Evolutionary conservation across 2,329 filamentous ascomycete genomes (phyloP).

Genomic region (Cladosporium sp.): DNA sequence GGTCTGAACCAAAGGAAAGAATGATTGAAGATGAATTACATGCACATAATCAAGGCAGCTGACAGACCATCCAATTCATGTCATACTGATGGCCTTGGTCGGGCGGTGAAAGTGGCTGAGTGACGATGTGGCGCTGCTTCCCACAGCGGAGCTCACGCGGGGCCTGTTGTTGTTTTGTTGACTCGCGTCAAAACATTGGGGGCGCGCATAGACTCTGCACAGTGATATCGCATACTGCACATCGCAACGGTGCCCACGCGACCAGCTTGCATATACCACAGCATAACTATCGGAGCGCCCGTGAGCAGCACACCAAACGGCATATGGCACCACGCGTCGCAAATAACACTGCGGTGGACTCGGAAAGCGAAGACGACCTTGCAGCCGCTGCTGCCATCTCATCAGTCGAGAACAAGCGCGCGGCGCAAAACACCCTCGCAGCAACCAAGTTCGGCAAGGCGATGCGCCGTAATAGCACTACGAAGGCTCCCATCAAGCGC

Average conservation of each 20-base stretch:
- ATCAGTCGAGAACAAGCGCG: conserved; percentile 18
- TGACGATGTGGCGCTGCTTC: neutral
- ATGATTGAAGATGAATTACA: neutral
- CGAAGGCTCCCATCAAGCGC: conserved; percentile 36
- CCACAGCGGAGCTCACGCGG: neutral
- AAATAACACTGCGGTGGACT: conserved; percentile 17
- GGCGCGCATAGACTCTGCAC: neutral
- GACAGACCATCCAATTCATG: neutral
- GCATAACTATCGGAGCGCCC: neutral
- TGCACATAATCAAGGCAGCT: neutral
- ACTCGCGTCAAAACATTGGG: conserved; percentile 2
- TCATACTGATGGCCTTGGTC: neutral
- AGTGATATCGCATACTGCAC: neutral
- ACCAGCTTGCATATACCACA: neutral
- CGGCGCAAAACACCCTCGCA: conserved; percentile 23
- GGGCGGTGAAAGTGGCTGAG: neutral
- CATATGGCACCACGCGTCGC: conserved; percentile 9
- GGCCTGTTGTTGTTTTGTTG: neutral
- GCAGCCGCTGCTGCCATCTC: conserved; percentile 17
- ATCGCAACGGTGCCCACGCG: neutral
- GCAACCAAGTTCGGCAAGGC: conserved; percentile 33
- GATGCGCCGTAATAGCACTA: conserved; percentile 35
- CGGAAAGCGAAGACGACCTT: conserved; percentile 23
- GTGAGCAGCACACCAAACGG: neutral
- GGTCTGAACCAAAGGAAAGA: neutral